These are phyloP conservation scores for Tolypocladium album DNA, from an alignment of 2,329 filamentous ascomycete species.

Conservation along the genomic window DNA sequence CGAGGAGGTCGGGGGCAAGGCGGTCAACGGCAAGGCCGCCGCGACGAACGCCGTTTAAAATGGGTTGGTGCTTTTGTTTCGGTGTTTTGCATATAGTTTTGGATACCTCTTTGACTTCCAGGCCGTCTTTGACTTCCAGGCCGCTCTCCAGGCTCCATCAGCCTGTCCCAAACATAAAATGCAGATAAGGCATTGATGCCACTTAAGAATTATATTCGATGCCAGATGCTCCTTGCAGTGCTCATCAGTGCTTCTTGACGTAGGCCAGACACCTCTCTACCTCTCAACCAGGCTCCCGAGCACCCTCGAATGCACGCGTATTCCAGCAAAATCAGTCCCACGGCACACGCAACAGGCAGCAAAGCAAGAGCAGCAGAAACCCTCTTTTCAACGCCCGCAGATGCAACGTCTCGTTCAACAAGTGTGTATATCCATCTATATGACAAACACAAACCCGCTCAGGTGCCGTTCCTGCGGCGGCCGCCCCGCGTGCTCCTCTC, in stretches of 20 bases:
- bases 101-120: neutral
- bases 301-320: neutral
- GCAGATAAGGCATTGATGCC: neutral
- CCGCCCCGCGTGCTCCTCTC: conserved; percentile 78
- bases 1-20: too few species aligned
- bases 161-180: neutral
- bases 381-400: neutral
- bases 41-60: too few species aligned
- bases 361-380: neutral
- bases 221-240: neutral
- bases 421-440: neutral
- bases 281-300: neutral
- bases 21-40: neutral
- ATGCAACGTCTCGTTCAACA: neutral
- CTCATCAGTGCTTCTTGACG: neutral
- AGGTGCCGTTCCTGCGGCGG: conserved; percentile 57
- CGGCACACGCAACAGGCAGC: neutral
- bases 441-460: neutral
- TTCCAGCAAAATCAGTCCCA: neutral
- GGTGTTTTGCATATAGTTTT: neutral
- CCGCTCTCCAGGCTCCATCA: neutral
- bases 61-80: neutral
- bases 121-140: too few species aligned
- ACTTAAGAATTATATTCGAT: neutral
- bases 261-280: neutral